Base-by-base conservation (phyloP, 768 basidiomycete genomes). In the Russula sp. region DNA sequence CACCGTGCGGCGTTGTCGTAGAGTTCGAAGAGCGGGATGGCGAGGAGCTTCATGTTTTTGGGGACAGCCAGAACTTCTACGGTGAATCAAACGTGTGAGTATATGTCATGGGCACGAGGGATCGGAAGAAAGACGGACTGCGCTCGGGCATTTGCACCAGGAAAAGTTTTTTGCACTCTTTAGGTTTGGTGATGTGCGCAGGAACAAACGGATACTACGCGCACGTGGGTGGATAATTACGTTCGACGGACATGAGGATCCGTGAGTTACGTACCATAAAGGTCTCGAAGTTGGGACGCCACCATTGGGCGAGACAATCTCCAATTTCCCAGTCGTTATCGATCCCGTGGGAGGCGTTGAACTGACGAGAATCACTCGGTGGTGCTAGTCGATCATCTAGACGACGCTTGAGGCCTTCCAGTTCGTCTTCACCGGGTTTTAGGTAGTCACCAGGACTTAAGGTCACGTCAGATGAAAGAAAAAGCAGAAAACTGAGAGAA, bases 281-380 rank as follows among this genome's bases (percentile, higher is more conserved):
- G 0, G 94, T 95, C 79, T 99, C 97, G 70, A 97, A 99, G 72
- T 97, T 97, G 0, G 96, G 96, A 55, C 97, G 78, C 90, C 92
- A 99, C 95, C 96, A 99, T 73, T 95, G 94, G 0, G 93, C 93
- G n/a, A 98, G 80, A 70, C 93, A 94, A 69, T 98, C 95, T 1
- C 90, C 90, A 44, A 98, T 93, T 75, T 95, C 90, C 97, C 97
- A 99, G 49, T 94, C 92, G 58, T 90, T 90, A 71, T 88, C 88
- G 22, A 88, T 83, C 0, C 87, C 89, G 65, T 92, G 88, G 0
- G 84, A 82, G 34, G 83, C 80, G 75, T 89, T 86, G 73, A 90
- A 91, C 61, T 92, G 89, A n/a, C 77, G 76, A 36, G 82, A 88
- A 60, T 86, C 84, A 13, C 80, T 78, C 0, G 88, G 87, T 0